Evolutionary conservation across 768 basidiomycete genomes (phyloP).

Genomic region (Amanita brunnescens): DNA sequence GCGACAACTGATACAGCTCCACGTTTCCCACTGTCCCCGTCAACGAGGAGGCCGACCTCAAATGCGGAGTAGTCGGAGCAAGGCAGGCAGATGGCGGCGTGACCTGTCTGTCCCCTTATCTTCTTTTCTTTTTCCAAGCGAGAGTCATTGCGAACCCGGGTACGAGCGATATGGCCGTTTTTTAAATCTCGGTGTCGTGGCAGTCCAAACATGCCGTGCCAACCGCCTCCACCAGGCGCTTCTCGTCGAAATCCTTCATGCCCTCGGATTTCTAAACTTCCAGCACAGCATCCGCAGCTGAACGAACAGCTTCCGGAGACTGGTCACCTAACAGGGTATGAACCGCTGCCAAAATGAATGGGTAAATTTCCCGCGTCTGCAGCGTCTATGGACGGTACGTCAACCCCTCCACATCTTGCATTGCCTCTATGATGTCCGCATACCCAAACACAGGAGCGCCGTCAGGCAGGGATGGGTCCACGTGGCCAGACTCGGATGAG

Average conservation of each 20-base stretch:
- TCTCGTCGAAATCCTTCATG: constrained; percentile 95
- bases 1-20: too few relatives aligned
- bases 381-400: constrained; percentile 89
- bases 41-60: too few relatives aligned
- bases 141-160: too few relatives aligned
- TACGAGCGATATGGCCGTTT: too few relatives aligned
- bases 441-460: constrained; percentile 53
- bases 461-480: too few relatives aligned
- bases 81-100: too few relatives aligned
- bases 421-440: constrained; percentile 89
- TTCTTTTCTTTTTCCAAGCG: too few relatives aligned
- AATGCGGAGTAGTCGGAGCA: too few relatives aligned
- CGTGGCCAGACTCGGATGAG: too few relatives aligned
- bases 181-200: too few relatives aligned
- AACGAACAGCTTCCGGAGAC: constrained; percentile 91
- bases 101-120: too few relatives aligned
- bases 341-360: constrained; percentile 77
- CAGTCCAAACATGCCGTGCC: constrained; percentile 59
- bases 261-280: constrained; percentile 83
- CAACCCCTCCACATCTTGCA: constrained; percentile 87
- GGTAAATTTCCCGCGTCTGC: constrained; percentile 92
- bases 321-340: constrained; percentile 87
- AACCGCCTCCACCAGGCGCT: constrained; percentile 83
- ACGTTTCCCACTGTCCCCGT: too few relatives aligned
- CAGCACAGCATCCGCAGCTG: constrained; percentile 88